phyloP scores from a whole-genome alignment of 2,329 filamentous ascomycete genomes.

The Fusarium keratoplasticum region DNA sequence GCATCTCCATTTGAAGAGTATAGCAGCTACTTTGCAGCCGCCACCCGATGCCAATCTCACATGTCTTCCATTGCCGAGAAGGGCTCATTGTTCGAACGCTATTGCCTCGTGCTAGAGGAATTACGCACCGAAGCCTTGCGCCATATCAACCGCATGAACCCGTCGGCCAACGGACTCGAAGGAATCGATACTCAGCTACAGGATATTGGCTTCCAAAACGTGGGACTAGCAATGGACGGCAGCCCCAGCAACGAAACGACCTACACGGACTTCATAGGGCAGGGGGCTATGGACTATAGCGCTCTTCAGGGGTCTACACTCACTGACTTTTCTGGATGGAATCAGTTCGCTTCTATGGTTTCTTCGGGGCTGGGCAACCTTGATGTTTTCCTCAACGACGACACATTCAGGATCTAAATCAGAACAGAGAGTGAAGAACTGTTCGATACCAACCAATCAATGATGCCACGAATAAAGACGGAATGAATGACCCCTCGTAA shows the following conservation, averaged over 20 bases:
- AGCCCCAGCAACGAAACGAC: conserved; percentile 31
- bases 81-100: conserved; percentile 36
- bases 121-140: conserved; percentile 37
- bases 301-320: conserved; percentile 33
- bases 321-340: conserved; percentile 38
- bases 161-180: conserved; percentile 9
- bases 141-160: conserved; percentile 36
- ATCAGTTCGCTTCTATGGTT: conserved; percentile 42
- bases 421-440: background rate
- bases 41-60: conserved; percentile 36
- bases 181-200: conserved; percentile 2
- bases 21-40: conserved; percentile 32
- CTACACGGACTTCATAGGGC: conserved; percentile 38
- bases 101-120: conserved; percentile 40
- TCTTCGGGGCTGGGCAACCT: conserved; percentile 42
- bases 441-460: background rate
- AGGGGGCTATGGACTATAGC: conserved; percentile 37
- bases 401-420: conserved; percentile 7
- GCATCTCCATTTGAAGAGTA: conserved; percentile 36
- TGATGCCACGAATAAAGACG: background rate
- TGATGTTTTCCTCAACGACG: conserved; percentile 39
- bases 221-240: conserved; percentile 11
- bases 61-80: conserved; percentile 41
- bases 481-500: background rate
- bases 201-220: conserved; percentile 23